Evolutionary conservation across 257 asterid species (phyloP).

Genomic region (Sherardia arvensis): DNA sequence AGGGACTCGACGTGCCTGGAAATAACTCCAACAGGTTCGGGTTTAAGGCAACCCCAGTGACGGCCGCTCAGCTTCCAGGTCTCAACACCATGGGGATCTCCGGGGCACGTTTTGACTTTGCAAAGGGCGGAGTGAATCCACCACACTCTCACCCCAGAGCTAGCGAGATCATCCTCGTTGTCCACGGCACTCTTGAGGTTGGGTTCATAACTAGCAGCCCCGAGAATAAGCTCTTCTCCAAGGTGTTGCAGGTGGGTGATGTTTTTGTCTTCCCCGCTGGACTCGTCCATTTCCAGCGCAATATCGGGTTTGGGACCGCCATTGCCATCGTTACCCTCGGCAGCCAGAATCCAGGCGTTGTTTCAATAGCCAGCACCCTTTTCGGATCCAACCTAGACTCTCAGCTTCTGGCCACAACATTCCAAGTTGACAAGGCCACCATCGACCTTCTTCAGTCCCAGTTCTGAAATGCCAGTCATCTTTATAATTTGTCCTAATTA

Average conservation of each 20-base stretch:
- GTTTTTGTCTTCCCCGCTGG: constrained; percentile 6
- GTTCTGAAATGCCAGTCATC: background rate
- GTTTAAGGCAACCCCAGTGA: background rate
- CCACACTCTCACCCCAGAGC: constrained; percentile 10
- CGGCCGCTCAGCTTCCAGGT: background rate
- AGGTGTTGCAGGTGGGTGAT: constrained; percentile 5
- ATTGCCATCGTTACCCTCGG: background rate
- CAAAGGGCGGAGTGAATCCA: background rate
- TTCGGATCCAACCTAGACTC: background rate
- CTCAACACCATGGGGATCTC: constrained; percentile 9
- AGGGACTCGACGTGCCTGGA: background rate
- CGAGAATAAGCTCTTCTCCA: constrained; percentile 6
- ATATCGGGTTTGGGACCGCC: background rate
- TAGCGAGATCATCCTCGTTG: background rate
- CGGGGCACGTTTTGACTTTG: background rate
- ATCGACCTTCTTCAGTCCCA: background rate
- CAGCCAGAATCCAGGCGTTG: constrained; percentile 2
- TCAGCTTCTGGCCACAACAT: background rate
- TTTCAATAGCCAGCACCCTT: background rate
- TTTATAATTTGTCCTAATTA: too few relatives aligned
- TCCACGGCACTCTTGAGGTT: constrained; percentile 4
- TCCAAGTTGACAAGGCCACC: constrained; percentile 2
- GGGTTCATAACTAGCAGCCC: background rate
- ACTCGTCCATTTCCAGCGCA: constrained; percentile 4
- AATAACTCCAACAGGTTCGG: constrained; percentile 1